Base-by-base conservation (phyloP, 73 alveolate genomes). In the Uronychia setigera region DNA sequence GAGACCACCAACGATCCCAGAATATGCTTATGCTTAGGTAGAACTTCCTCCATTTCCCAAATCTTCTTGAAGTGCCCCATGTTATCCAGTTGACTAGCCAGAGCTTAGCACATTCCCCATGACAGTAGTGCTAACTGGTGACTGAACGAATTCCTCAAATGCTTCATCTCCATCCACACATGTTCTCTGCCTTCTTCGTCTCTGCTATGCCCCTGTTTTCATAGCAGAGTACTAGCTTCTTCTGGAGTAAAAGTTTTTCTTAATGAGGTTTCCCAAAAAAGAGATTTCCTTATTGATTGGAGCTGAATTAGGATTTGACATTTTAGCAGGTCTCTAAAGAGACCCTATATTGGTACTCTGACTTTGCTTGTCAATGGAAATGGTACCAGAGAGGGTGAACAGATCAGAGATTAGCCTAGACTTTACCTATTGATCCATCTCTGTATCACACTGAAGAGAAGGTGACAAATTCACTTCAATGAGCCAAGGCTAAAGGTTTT, bases 381-480 rank as follows among this genome's bases (percentile, higher is more conserved):
- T 91, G 1, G 93, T 83, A 1, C 98, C 99, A 28, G 92, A 81
- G 9, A 96, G 87, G 60, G 96, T 96, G 82, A 96, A 94, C 78
- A 96, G 85, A 78, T 93, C 98, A 26, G 98, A 94, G 35, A 96
- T 81, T 91, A 94, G 90, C 33, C 90, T 95, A 34, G 97, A 96
- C 84, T 97, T 97, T 25, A 94, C 96, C 86, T 88, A 86, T 67
- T 89, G 84, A 90, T 96, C 98, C 32, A 85, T 46, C 67, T 46
- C 67, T 11, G 96, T 74, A 87, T 92, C 91, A 78, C 93, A 90
- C 74, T 92, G 89, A 60, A 95, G 86, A 5, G 96, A 81, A 32
- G 98, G 98, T 35, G 95, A 89, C 79, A 93, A 80, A 77, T 95
- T 95, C 27, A 95, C 95, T 93, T 95, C 98, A 76, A 95, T 75